These are phyloP conservation scores for Arabidopsis thaliana DNA, from an alignment of 345 rosid species.

Conservation along the genomic window TAIR10.1 NC_003076.8:15551501-15552000, in stretches of 20 bases:
- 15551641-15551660: slow-evolving; percentile 93
- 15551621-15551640: slow-evolving; percentile 65
- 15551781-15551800: slow-evolving; percentile 84
- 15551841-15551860: slow-evolving; percentile 90
- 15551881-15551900: not conserved
- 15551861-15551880: slow-evolving; percentile 87
- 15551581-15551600: slow-evolving; percentile 66
- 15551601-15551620: slow-evolving; percentile 91
- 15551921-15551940: not conserved
- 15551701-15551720: not conserved
- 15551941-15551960: slow-evolving; percentile 54
- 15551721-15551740: slow-evolving; percentile 7
- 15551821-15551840: slow-evolving; percentile 86
- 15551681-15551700: slow-evolving; percentile 62
- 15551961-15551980: slow-evolving; percentile 88
- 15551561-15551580: slow-evolving; percentile 34
- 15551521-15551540: slow-evolving; percentile 18
- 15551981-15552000: slow-evolving; percentile 79
- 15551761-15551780: slow-evolving; percentile 1
- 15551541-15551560: slow-evolving; percentile 19
- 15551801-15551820: slow-evolving; percentile 93
- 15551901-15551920: not conserved
- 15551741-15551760: not conserved
- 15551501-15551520: slow-evolving; percentile 3
- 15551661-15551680: slow-evolving; percentile 61